Evolutionary conservation across 2,329 filamentous ascomycete genomes (phyloP), one percentile per base, ranked within the genome.

Genomic region (Aspergillus clavatus): DNA sequence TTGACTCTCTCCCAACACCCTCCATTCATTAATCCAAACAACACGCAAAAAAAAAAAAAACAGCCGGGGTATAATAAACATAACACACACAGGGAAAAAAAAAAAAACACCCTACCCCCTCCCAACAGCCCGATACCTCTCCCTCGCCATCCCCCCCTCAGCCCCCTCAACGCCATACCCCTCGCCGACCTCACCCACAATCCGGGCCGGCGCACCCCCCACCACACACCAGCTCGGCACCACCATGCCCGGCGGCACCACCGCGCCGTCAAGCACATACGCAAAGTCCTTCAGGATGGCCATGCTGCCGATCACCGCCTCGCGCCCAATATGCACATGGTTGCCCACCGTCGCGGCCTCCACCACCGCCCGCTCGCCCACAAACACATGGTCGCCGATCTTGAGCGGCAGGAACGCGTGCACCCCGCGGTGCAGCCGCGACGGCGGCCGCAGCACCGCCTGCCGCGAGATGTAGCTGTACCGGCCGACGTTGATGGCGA

Each of bases 281-380:
- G 94, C 89, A 61, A 89, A 94, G 66, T 97, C 93, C 68, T 95
- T 96, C 62, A 97, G 81, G 49, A 96, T 91, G 40, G 84, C 86
- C 67, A 96, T 90, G 55, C 89, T 86, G 45, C 88, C 87, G 40
- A 98, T 76, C 1, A 86, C 84, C 51, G 83, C 87, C 41, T 83
- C 81, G 44, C 78, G 77, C 18, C 89, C 90, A 50, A 98, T 87
- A 63, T 89, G 81, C 12, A 97, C 89, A 69, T 96, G 88, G 56
- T 79, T 89, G 2, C 87, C 87, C 43, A 98, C 81, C 27, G 81
- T 80, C 5, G 89, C 89, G 0, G 91, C 89, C 63, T 93, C 88
- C 28, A 98, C 79, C 29, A 91, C 80, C 28, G 83, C 82, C 26
- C 75, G 74, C 59, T 81, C 77, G 47, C 89, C 90, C 40, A 98